Percentiles rank a stretch among this genome's conserved stretches.
Conservation (phyloP, 2,329 filamentous ascomycete species). For the Xylaria sp. region DNA sequence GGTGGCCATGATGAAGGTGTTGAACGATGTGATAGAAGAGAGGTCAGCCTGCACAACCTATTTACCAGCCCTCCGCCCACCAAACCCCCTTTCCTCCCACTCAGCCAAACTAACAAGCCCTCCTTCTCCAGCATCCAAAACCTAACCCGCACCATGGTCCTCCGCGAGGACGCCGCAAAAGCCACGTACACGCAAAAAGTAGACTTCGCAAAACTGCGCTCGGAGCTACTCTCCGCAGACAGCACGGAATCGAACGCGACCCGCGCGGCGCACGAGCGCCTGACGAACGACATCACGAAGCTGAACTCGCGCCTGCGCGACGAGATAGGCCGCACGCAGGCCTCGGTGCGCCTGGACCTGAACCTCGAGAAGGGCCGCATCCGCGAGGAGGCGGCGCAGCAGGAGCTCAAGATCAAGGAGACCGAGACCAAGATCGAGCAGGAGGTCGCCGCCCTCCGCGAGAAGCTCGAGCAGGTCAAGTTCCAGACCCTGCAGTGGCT, state of each 20-base stretch:
- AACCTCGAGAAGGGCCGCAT: constrained; percentile 98
- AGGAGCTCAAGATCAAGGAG: constrained; percentile 98
- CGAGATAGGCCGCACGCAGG: constrained; percentile 94
- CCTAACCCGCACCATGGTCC: constrained; percentile 95
- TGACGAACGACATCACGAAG: constrained; percentile 95
- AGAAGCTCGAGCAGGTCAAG: constrained; percentile 96
- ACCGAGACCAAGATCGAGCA: constrained; percentile 99
- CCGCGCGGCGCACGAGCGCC: constrained; percentile 86
- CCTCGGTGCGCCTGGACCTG: constrained; percentile 88
- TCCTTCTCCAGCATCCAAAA: constrained; percentile 80
- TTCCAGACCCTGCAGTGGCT: constrained; percentile 98
- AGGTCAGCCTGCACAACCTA: constrained; percentile 61
- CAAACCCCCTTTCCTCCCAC: background rate
- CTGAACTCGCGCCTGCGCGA: constrained; percentile 88
- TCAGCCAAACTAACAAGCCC: constrained; percentile 15
- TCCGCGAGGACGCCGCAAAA: constrained; percentile 90
- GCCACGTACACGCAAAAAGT: constrained; percentile 89
- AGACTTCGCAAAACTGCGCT: constrained; percentile 96
- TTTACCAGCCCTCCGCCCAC: too few relatives aligned
- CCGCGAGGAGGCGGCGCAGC: constrained; percentile 92
- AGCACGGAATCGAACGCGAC: constrained; percentile 91
- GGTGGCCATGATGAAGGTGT: constrained; percentile 97
- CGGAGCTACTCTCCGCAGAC: constrained; percentile 91
- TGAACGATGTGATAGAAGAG: constrained; percentile 97
- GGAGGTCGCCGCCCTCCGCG: constrained; percentile 88